Evolutionary conservation across 805 yeast genomes (phyloP).

Genomic region (Cyberlindnera americana): DNA sequence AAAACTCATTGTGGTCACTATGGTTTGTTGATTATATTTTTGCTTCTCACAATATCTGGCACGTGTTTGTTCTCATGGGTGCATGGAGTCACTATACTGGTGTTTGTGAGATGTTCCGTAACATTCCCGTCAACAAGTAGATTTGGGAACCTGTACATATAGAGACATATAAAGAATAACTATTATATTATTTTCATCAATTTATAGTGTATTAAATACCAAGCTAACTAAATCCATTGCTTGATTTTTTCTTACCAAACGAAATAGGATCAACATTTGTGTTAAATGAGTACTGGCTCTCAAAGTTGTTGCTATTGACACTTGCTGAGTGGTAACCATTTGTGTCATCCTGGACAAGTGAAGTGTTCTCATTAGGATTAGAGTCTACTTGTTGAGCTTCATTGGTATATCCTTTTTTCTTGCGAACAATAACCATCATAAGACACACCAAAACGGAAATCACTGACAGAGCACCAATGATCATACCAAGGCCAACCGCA

Average conservation of each 20-base stretch:
- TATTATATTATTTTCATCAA: background rate
- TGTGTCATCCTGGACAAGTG: slow-evolving; percentile 1
- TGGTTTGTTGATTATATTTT: slow-evolving; percentile 84
- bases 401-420: slow-evolving; percentile 17
- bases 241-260: slow-evolving; percentile 5
- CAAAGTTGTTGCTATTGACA: slow-evolving; percentile 16
- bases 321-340: background rate
- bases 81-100: slow-evolving; percentile 86
- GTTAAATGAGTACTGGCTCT: slow-evolving; percentile 23
- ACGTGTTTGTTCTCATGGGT: slow-evolving; percentile 83
- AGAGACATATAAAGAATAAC: too few relatives aligned
- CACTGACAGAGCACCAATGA: slow-evolving; percentile 52
- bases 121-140: slow-evolving; percentile 24
- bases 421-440: slow-evolving; percentile 31
- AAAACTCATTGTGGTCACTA: slow-evolving; percentile 45
- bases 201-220: background rate
- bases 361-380: slow-evolving; percentile 4
- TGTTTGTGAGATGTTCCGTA: slow-evolving; percentile 63
- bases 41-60: slow-evolving; percentile 92
- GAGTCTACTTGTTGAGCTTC: background rate
- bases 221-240: background rate
- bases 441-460: slow-evolving; percentile 33
- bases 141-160: background rate
- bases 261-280: slow-evolving; percentile 22
- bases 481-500: slow-evolving; percentile 64